These are phyloP conservation scores for Hypoxylon crocopeplum DNA, from an alignment of 495 filamentous ascomycete species.

Conservation along the genomic window DNA sequence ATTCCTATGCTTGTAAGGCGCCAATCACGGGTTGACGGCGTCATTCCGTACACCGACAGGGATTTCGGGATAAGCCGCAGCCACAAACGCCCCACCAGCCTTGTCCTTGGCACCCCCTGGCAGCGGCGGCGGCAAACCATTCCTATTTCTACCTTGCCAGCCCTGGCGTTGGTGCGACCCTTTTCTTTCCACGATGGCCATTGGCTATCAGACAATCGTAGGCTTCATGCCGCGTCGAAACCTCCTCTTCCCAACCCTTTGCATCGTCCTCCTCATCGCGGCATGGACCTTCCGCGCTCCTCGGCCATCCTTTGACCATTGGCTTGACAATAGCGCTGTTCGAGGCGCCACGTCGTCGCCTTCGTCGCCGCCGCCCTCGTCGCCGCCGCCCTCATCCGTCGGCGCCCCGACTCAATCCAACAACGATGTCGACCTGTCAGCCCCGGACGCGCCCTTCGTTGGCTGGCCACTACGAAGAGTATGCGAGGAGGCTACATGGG, in stretches of 20 bases:
- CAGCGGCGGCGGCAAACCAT: too few species aligned
- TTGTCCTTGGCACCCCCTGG: too few species aligned
- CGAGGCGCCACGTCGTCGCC: constrained; percentile 19
- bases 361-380: constrained; percentile 1
- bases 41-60: too few species aligned
- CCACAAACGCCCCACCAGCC: neutral
- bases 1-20: too few species aligned
- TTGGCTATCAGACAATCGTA: constrained; percentile 34
- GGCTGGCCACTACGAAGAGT: constrained; percentile 55
- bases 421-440: constrained; percentile 38
- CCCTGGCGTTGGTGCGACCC: constrained; percentile 10
- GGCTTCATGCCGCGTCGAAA: constrained; percentile 46
- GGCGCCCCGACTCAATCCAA: constrained; percentile 9
- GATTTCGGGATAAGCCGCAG: constrained; percentile 9
- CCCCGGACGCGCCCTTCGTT: constrained; percentile 53
- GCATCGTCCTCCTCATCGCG: constrained; percentile 40
- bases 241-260: constrained; percentile 36
- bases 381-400: constrained; percentile 10
- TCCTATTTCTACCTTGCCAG: constrained; percentile 30
- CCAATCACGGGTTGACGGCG: too few species aligned
- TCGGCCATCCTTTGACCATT: constrained; percentile 23
- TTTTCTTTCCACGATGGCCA: constrained; percentile 36
- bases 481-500: constrained; percentile 52
- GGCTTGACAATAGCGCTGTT: constrained; percentile 30
- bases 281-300: constrained; percentile 37